Evolutionary conservation across 805 yeast genomes (phyloP).

Genomic region (Sugiyamaella chiloensis): DNA sequence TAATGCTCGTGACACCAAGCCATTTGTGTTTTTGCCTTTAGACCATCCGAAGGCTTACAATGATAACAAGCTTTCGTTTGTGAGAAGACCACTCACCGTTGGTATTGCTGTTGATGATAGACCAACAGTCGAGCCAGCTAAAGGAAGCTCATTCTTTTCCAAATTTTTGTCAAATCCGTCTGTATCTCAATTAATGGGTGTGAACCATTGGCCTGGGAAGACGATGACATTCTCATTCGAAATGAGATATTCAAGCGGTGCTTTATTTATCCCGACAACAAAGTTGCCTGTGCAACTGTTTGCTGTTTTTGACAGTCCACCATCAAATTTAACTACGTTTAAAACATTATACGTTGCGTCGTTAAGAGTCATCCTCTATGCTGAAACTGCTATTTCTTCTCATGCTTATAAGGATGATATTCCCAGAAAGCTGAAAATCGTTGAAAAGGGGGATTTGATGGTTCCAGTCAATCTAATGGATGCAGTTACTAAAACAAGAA

Average conservation of each 20-base stretch:
- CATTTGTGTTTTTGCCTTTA: slow-evolving; percentile 52
- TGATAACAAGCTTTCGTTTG: slow-evolving; percentile 38
- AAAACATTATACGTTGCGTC: slow-evolving; percentile 39
- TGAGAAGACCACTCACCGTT: slow-evolving; percentile 33
- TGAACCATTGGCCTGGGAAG: slow-evolving; percentile 12
- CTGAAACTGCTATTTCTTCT: slow-evolving; percentile 32
- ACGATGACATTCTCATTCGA: slow-evolving; percentile 40
- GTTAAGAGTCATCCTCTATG: slow-evolving; percentile 35
- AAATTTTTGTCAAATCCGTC: slow-evolving; percentile 12
- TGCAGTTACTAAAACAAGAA: slow-evolving; percentile 11
- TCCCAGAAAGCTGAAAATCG: slow-evolving; percentile 23
- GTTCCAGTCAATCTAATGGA: slow-evolving; percentile 13
- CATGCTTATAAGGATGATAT: slow-evolving; percentile 23
- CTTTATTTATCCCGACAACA: slow-evolving; percentile 45
- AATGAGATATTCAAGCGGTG: slow-evolving; percentile 47
- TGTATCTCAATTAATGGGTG: slow-evolving; percentile 15
- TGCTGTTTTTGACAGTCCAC: slow-evolving; percentile 19
- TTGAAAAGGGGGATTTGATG: slow-evolving; percentile 24
- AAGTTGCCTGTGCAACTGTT: slow-evolving; percentile 27
- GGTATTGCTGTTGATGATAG: slow-evolving; percentile 10
- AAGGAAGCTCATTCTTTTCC: slow-evolving; percentile 13
- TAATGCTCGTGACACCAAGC: slow-evolving; percentile 47
- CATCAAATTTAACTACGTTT: slow-evolving; percentile 10
- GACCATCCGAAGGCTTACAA: slow-evolving; percentile 27
- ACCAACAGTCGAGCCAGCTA: slow-evolving; percentile 7